These are phyloP conservation scores for Gamarada debralockiae DNA, from an alignment of 495 filamentous ascomycete genomes.

Conservation along the genomic window DNA sequence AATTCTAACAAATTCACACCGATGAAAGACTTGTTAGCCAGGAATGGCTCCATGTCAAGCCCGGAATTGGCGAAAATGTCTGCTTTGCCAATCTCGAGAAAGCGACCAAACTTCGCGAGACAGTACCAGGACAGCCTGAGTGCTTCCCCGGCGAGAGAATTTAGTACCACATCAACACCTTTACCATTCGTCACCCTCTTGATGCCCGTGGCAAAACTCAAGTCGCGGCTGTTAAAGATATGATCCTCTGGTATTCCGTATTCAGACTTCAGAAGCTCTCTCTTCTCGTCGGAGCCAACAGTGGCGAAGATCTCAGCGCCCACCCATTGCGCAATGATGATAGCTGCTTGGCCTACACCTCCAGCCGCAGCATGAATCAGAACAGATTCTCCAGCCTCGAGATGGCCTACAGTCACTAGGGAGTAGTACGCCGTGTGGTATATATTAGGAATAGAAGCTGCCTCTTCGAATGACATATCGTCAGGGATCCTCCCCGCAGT, in stretches of 20 bases:
- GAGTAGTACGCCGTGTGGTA: conserved; percentile 56
- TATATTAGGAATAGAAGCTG: conserved; percentile 51
- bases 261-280: conserved; percentile 39
- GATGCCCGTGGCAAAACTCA: conserved; percentile 44
- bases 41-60: conserved; percentile 3
- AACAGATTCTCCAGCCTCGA: conserved; percentile 47
- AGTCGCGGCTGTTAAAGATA: conserved; percentile 44
- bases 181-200: conserved; percentile 38
- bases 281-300: conserved; percentile 48
- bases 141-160: conserved; percentile 45
- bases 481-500: conserved; percentile 39
- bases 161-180: conserved; percentile 63
- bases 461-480: conserved; percentile 44
- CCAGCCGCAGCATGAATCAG: conserved; percentile 42
- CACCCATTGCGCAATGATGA: conserved; percentile 47
- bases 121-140: conserved; percentile 44
- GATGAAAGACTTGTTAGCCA: conserved; percentile 15
- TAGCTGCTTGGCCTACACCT: conserved; percentile 53
- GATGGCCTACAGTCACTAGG: conserved; percentile 38
- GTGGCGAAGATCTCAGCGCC: conserved; percentile 57
- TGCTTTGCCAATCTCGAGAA: conserved; percentile 53
- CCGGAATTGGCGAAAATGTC: conserved; percentile 30
- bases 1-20: no score
- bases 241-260: conserved; percentile 48
- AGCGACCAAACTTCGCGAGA: conserved; percentile 41